Evolutionary conservation across 306 rosid genomes (phyloP).

Genomic region (Medicago truncatula): MtrunA17r5.0-ANR NC_053048.1:31465501-31466000

Average conservation of each 20-base stretch:
- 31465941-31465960: conserved; percentile 67
- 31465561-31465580: conserved; percentile 61
- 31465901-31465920: conserved; percentile 66
- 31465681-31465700: conserved; percentile 76
- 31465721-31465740: conserved; percentile 68
- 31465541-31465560: conserved; percentile 42
- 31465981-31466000: conserved; percentile 63
- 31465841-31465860: conserved; percentile 75
- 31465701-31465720: conserved; percentile 66
- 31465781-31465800: conserved; percentile 77
- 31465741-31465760: conserved; percentile 70
- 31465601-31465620: conserved; percentile 85
- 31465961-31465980: conserved; percentile 62
- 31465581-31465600: conserved; percentile 92
- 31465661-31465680: conserved; percentile 82
- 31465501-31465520: conserved; percentile 74
- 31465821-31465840: conserved; percentile 71
- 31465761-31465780: conserved; percentile 58
- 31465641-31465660: conserved; percentile 67
- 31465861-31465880: conserved; percentile 84
- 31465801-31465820: conserved; percentile 77
- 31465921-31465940: conserved; percentile 57
- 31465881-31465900: conserved; percentile 63
- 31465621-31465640: conserved; percentile 72
- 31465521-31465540: conserved; percentile 56